Percentiles rank a stretch among this genome's conserved stretches.
These are phyloP conservation scores for Paxillus involutus DNA, from an alignment of 768 basidiomycete species.

Conservation along the genomic window DNA sequence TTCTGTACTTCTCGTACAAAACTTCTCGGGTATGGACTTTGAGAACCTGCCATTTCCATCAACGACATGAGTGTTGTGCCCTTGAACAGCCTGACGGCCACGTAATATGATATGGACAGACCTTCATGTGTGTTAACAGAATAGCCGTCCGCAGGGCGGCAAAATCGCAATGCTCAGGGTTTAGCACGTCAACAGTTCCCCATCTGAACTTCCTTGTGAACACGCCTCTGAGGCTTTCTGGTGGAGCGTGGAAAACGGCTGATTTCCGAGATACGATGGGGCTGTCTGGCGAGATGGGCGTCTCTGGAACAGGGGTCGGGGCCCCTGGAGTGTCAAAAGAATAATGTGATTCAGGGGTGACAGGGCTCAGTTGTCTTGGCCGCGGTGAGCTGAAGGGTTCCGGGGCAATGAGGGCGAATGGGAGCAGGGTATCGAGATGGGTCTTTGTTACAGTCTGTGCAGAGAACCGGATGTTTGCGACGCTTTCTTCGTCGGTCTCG, in stretches of 20 bases:
- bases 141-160: slow-evolving; percentile 81
- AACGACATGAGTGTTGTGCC: slow-evolving; percentile 2
- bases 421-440: slow-evolving; percentile 59
- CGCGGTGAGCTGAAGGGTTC: slow-evolving; percentile 50
- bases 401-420: slow-evolving; percentile 80
- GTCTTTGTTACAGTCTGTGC: slow-evolving; percentile 64
- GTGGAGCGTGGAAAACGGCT: slow-evolving; percentile 45
- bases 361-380: slow-evolving; percentile 10
- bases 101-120: slow-evolving; percentile 35
- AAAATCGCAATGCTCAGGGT: slow-evolving; percentile 88
- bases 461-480: slow-evolving; percentile 77
- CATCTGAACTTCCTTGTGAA: slow-evolving; percentile 82
- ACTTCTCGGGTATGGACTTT: slow-evolving; percentile 85
- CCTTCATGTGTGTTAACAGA: slow-evolving; percentile 83
- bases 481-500: slow-evolving; percentile 59
- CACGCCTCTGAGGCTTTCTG: slow-evolving; percentile 69
- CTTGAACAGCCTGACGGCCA: slow-evolving; percentile 13
- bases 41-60: slow-evolving; percentile 52
- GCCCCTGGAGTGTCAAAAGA: slow-evolving; percentile 15
- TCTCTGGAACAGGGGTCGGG: slow-evolving; percentile 14
- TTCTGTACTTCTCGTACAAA: slow-evolving; percentile 90
- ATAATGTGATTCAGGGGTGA: slow-evolving; percentile 20
- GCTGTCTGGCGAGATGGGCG: slow-evolving; percentile 36
- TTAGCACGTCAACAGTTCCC: slow-evolving; percentile 86
- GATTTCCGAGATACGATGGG: slow-evolving; percentile 39